Evolutionary conservation across 129 eudicot genomes (phyloP).

Genomic region (Pseudognaphalium luteoalbum): DNA sequence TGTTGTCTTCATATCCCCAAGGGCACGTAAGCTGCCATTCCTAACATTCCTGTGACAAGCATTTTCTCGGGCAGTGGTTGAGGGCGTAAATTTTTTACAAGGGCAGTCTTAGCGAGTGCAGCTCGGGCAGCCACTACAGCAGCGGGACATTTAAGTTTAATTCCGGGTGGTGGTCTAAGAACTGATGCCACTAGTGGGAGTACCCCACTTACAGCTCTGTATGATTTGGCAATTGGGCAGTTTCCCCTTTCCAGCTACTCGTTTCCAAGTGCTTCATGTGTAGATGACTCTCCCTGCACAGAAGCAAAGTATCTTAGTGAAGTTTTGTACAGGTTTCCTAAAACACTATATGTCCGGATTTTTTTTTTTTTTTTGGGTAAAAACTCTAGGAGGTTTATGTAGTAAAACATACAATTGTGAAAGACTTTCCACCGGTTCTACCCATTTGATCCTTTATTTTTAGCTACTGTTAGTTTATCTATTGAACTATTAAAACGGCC

Average conservation of each 20-base stretch:
- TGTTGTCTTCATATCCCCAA: conserved; percentile 85
- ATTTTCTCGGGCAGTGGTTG: conserved; percentile 73
- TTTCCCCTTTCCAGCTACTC: conserved; percentile 79
- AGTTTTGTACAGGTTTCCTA: no score
- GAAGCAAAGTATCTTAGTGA: background rate
- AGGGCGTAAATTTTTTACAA: conserved; percentile 70
- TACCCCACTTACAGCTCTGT: conserved; percentile 65
- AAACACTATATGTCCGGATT: no score
- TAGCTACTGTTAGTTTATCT: no score
- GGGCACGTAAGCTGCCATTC: conserved; percentile 78
- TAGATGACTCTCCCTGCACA: conserved; percentile 47
- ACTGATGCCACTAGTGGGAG: conserved; percentile 68
- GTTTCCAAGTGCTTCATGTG: conserved; percentile 45
- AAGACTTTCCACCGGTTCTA: no score
- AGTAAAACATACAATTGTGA: no score
- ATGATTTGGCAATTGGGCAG: conserved; percentile 88
- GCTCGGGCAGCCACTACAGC: conserved; percentile 87
- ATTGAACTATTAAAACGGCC: no score
- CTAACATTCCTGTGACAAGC: conserved; percentile 62
- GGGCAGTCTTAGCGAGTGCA: conserved; percentile 70
- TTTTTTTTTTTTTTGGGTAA: no score
- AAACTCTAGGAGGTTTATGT: no score
- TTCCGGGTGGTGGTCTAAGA: conserved; percentile 73
- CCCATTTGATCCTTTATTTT: no score
- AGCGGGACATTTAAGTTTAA: conserved; percentile 68